Conservation (phyloP, 495 filamentous ascomycete species). For the Darksidea phi region DNA sequence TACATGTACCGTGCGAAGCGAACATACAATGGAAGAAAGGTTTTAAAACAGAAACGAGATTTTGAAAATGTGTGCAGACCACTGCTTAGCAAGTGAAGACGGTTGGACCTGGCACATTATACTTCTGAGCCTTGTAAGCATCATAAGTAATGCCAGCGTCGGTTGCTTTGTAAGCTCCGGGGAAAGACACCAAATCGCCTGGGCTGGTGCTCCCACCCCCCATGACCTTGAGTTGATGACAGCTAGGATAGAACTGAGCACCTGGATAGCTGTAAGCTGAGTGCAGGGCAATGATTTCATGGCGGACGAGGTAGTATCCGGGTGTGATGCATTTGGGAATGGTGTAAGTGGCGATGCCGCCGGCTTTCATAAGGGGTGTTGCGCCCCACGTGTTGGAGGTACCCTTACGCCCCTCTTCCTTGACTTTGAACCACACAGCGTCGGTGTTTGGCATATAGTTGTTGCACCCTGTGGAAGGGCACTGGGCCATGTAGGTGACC, state of each 20-base stretch:
- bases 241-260: conserved; percentile 32
- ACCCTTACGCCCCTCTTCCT: conserved; percentile 26
- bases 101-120: conserved; percentile 5
- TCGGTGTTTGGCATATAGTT: conserved; percentile 19
- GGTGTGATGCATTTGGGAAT: conserved; percentile 25
- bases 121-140: conserved; percentile 17
- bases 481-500: conserved; percentile 32
- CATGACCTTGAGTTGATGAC: conserved; percentile 34
- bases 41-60: too few species aligned
- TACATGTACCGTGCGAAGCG: too few species aligned
- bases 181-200: conserved; percentile 19
- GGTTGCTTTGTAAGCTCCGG: conserved; percentile 26
- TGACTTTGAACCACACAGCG: conserved; percentile 48
- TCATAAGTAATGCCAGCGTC: conserved; percentile 31
- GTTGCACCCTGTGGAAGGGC: conserved; percentile 30
- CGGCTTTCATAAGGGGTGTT: conserved; percentile 39
- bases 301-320: conserved; percentile 34
- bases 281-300: conserved; percentile 36
- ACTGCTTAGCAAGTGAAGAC: conserved; percentile 10
- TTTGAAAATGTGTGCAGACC: background rate
- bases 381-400: conserved; percentile 40
- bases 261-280: conserved; percentile 24
- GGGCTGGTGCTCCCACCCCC: conserved; percentile 22
- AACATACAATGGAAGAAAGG: too few species aligned
- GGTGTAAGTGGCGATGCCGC: conserved; percentile 14